Percentiles rank a stretch among this genome's conserved stretches.
These are phyloP conservation scores for Aurantiochytrium sp. DNA, from an alignment of 108 stramenopile genomes.

Conservation along the genomic window DNA sequence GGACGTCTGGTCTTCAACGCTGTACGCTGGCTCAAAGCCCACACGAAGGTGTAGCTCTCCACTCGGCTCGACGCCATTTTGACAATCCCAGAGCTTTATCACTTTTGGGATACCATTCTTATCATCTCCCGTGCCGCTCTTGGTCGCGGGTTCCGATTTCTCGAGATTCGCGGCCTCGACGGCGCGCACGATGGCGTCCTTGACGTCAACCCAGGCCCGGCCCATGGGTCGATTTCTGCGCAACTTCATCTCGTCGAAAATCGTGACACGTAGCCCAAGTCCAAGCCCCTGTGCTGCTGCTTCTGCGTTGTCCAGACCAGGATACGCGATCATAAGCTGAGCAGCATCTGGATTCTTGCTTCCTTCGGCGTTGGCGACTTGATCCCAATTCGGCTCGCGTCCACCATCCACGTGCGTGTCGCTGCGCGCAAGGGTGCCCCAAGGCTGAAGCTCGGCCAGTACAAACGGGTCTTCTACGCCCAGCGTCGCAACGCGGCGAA, in stretches of 20 bases:
- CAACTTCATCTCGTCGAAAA: background rate
- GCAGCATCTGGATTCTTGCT: background rate
- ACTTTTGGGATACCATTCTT: background rate
- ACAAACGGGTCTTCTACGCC: background rate
- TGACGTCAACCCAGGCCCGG: background rate
- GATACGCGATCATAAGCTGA: background rate
- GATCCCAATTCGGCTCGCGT: background rate
- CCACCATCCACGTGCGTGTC: background rate
- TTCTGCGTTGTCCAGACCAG: background rate
- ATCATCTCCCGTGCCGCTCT: background rate
- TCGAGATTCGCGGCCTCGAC: background rate
- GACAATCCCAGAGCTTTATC: background rate
- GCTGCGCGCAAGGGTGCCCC: background rate
- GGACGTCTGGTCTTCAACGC: background rate
- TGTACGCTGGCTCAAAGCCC: background rate
- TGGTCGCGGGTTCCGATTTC: background rate
- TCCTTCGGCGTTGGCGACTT: too few relatives aligned
- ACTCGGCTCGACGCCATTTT: background rate
- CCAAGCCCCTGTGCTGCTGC: background rate
- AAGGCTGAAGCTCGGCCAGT: background rate
- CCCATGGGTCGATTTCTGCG: background rate
- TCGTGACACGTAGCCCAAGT: background rate
- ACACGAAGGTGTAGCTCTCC: background rate
- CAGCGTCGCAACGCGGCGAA: background rate
- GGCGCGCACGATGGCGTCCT: background rate